phyloP scores from a whole-genome alignment of 495 filamentous ascomycete species.

The Penicillium cosmopolitanum region DNA sequence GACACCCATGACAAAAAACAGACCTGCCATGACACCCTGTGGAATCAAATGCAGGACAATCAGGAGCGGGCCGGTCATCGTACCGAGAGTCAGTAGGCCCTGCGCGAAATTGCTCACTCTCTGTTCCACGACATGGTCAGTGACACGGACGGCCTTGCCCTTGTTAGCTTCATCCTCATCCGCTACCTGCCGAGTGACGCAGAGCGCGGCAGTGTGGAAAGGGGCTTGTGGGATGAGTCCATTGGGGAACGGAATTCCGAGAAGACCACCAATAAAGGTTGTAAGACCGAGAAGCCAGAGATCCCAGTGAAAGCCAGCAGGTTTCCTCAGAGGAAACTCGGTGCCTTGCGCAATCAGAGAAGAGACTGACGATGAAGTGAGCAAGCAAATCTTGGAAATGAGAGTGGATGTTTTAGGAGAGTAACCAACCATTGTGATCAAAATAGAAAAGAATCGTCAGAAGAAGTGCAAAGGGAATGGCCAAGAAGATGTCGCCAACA shows the following conservation, averaged over 20 bases:
- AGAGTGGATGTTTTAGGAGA: background rate
- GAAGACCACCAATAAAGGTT: slow-evolving; percentile 78
- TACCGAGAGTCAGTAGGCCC: slow-evolving; percentile 80
- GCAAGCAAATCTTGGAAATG: background rate
- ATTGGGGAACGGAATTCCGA: slow-evolving; percentile 90
- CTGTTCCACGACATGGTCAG: slow-evolving; percentile 85
- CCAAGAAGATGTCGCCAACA: slow-evolving; percentile 77
- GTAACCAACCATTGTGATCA: slow-evolving; percentile 76
- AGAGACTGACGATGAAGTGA: slow-evolving; percentile 56
- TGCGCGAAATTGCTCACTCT: slow-evolving; percentile 85
- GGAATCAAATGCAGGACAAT: slow-evolving; percentile 84
- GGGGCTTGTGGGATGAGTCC: slow-evolving; percentile 93
- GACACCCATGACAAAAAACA: slow-evolving; percentile 95
- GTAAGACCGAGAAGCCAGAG: slow-evolving; percentile 89
- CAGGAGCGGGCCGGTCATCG: slow-evolving; percentile 86
- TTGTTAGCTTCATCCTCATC: slow-evolving; percentile 62
- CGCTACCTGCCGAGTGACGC: slow-evolving; percentile 67
- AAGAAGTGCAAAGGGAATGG: slow-evolving; percentile 84
- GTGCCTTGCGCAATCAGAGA: slow-evolving; percentile 90
- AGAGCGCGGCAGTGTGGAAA: slow-evolving; percentile 86
- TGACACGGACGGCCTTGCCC: slow-evolving; percentile 61
- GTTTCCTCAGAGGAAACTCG: slow-evolving; percentile 89
- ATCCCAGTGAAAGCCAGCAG: slow-evolving; percentile 96
- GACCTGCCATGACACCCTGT: slow-evolving; percentile 81
- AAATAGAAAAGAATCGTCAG: slow-evolving; percentile 92